Evolutionary conservation across 495 filamentous ascomycete genomes (phyloP), one percentile per base, ranked within the genome.

Genomic region (Annulohypoxylon stygium): DNA sequence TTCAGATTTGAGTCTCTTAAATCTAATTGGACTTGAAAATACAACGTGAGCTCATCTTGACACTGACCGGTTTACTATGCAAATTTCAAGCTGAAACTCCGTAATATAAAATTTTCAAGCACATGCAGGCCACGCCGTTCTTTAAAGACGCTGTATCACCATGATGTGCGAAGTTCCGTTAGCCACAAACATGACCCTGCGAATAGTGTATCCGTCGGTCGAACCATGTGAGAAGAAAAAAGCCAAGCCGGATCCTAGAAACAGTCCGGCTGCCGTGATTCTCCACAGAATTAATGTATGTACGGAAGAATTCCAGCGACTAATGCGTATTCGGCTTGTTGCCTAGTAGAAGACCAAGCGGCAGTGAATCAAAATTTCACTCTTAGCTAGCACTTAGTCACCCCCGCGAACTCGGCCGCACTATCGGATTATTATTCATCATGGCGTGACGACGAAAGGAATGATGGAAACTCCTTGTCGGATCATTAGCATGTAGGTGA

Each of bases 231-330:
- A 54, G 25, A 53, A 30, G 48, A 37, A 57, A 57, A 7, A 11
- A 1, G 26, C 53, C 20, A 16, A 57, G 18, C 53, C 53, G 53
- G 51, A 37, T 10, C 8, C 26, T 53, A 26, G 20, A 53, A n/a
- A 53, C 48, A 12, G 18, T 26, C 48, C 48, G 48, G 25, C 20
- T 30, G 10, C 48, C 23, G 48, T 30, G 20, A 26, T 53, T 9
- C 48, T 11, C 25, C 11, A 30, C 25, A 53, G 10, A 16, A 16
- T n/a, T 11, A n/a, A 64, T 54, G 61, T 54, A 48, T 0, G 33
- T 53, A 54, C 61, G 61, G 61, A 64, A 64, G 45, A 30, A 47
- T 51, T 57, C 41, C 1, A 43, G 14, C 14, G 39, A n/a, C 39
- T 9, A 26, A 33, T 37, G 51, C 43, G 10, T 3, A 34, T 39